Evolutionary conservation across 768 basidiomycete species (phyloP), one percentile per base, ranked within the genome.

Genomic region (Boletellus sp.): DNA sequence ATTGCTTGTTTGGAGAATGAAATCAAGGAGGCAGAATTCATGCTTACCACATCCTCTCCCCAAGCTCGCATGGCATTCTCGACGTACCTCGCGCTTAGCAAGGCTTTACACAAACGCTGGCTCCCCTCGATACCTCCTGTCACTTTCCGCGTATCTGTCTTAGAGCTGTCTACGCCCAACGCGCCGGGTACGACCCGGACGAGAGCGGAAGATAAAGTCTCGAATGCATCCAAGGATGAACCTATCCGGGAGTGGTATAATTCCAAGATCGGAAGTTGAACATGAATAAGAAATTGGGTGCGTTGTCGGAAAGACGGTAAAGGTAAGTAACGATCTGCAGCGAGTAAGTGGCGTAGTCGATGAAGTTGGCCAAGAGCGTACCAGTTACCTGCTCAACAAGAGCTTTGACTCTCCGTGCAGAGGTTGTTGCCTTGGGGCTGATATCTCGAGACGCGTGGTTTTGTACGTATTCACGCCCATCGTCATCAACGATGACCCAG

Each of bases 141-240:
- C 52, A 92, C 73, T 50, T 76, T 77, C 50, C 75, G 74, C 8
- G 81, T 73, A 59, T 90, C 85, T 11, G 69, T 53, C 47, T 62
- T 69, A 1, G 59, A 42, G 48, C 70, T 68, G 4, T 66, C 67
- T 39, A 83, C 83, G 17, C 81, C 77, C 35, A 98, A 75, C 0
- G 92, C 92, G 16, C 96, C 96, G 1, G 96, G 96, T 2, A 98
- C 94, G 4, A 87, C 87, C 13, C 92, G 85, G 36, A 94, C 81
- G 55, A 99, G 83, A 0, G 85, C 79, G 26, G 89, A 92, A 1
- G 93, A 91, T 6, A 96, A 74, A 1, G 85, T 87, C 67, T 98
- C 96, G 58, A 97, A 97, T 0, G 94, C 95, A 59, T 97, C 93
- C 22, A 97, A 72, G 9, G 94, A 92, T 9, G 86, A 80, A 1